Evolutionary conservation across 1,284 basidiomycete genomes (phyloP).

Genomic region (Naganishia sp.): DNA sequence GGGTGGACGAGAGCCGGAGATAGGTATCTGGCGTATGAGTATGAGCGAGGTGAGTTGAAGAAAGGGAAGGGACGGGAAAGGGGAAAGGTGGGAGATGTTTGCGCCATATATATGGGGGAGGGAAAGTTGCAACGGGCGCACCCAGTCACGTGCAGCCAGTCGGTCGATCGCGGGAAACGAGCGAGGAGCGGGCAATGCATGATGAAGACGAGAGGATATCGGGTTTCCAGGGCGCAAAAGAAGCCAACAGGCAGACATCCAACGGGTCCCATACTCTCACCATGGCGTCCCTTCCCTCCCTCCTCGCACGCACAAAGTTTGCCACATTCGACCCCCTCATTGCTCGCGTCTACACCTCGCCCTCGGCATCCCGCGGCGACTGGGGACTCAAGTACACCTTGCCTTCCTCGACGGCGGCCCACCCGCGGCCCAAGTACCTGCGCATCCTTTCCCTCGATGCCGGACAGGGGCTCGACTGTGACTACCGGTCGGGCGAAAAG

Average conservation of each 20-base stretch:
- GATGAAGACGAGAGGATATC: background rate
- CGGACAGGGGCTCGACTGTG: conserved; percentile 42
- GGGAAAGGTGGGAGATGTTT: background rate
- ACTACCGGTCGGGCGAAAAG: conserved; percentile 48
- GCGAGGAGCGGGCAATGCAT: background rate
- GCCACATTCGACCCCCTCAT: conserved; percentile 51
- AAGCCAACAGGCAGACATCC: background rate
- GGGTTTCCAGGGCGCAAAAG: background rate
- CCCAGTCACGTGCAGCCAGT: background rate
- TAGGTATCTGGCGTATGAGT: conserved; percentile 30
- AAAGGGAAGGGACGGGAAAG: background rate
- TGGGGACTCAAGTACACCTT: conserved; percentile 52
- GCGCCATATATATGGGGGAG: background rate
- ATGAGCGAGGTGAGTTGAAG: conserved; percentile 23
- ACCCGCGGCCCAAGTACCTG: conserved; percentile 43
- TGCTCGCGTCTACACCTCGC: conserved; percentile 51
- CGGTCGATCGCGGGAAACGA: background rate
- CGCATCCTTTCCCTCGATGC: conserved; percentile 44
- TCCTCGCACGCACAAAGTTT: conserved; percentile 49
- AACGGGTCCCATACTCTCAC: too few species aligned
- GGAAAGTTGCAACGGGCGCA: background rate
- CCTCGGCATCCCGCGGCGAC: conserved; percentile 45
- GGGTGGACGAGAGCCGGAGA: conserved; percentile 6
- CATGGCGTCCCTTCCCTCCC: conserved; percentile 41
- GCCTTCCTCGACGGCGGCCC: conserved; percentile 36